Evolutionary conservation across 306 rosid genomes (phyloP).

Genomic region (Oxytropis ochrocephala): DNA sequence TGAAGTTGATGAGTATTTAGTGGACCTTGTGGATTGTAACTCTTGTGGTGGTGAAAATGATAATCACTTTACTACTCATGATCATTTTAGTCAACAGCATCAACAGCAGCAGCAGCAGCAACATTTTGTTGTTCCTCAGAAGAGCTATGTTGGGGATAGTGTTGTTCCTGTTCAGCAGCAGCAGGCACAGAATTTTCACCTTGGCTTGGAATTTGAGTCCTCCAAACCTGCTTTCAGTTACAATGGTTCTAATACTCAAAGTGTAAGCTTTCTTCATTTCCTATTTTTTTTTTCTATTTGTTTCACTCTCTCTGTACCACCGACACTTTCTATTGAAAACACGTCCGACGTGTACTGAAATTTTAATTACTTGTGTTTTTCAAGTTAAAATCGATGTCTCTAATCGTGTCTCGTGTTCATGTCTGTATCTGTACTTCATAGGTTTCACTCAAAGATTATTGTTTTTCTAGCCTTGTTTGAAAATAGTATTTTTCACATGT

Average conservation of each 20-base stretch:
- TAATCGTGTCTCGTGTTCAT: too few relatives aligned
- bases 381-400: too few relatives aligned
- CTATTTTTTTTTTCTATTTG: not conserved
- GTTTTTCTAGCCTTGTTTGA: not conserved
- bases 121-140: slow-evolving; percentile 32
- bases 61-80: not conserved
- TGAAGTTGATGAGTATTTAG: slow-evolving; percentile 77
- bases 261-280: slow-evolving; percentile 37
- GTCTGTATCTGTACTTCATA: too few relatives aligned
- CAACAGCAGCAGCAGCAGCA: slow-evolving; percentile 22
- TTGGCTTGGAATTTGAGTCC: slow-evolving; percentile 57
- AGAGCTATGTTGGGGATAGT: slow-evolving; percentile 52
- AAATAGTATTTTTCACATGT: not conserved
- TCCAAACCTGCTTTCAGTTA: slow-evolving; percentile 50
- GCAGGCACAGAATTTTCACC: slow-evolving; percentile 44
- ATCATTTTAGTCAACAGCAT: slow-evolving; percentile 25
- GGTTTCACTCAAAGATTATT: not conserved
- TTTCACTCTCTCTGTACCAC: too few relatives aligned
- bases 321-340: too few relatives aligned
- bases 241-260: slow-evolving; percentile 55
- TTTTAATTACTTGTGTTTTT: too few relatives aligned
- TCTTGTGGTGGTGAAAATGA: slow-evolving; percentile 30
- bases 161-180: slow-evolving; percentile 71
- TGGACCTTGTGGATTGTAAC: slow-evolving; percentile 70
- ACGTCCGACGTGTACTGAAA: too few relatives aligned